Evolutionary conservation across 2,329 filamentous ascomycete genomes (phyloP), one percentile per base, ranked within the genome.

Genomic region (Penicillium sp.): DNA sequence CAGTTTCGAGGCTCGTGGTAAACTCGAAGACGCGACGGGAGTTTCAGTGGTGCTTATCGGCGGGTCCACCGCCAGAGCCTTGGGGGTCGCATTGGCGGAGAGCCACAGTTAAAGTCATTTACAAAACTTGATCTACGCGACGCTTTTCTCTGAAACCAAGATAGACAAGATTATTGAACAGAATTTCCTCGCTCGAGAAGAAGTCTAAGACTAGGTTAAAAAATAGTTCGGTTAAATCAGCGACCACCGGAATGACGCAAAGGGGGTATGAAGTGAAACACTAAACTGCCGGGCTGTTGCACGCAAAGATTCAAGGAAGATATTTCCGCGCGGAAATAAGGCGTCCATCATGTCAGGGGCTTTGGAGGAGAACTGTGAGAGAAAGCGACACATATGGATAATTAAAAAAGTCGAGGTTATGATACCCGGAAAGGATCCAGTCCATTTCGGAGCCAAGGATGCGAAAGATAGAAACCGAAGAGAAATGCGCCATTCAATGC

Each of bases 181-280:
- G 16, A 35, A 35, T 22, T 35, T n/a, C 13, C 1, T 35, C 6
- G 35, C 13, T 22, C 19, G 19, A 22, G 19, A n/a, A 13, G 13
- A 51, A 14, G 14, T 48, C 48, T 51, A 19, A 37, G 33, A 55
- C 16, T 33, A 37, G 19, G 19, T 22, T 22, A 33, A 22, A 25
- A 22, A 19, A 38, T 11, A 40, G 3, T 22, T 30, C 38, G 28
- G 33, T 28, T 3, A 26, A 11, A 19, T n/a, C 38, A 52, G 48
- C 38, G 22, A 58, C 22, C 19, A 28, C 13, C 33, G 8, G 19
- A 37, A 42, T 52, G 46, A 33, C 46, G 51, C 43, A 57, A 43
- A 28, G 35, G 64, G 64, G 65, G 65, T 68, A 64, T 68, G 69
- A 68, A 56, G 61, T 57, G 35, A 60, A 64, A 65, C 58, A 52